These are phyloP conservation scores for Canavalia ensiformis DNA, from an alignment of 306 rosid species.

Conservation along the genomic window DNA sequence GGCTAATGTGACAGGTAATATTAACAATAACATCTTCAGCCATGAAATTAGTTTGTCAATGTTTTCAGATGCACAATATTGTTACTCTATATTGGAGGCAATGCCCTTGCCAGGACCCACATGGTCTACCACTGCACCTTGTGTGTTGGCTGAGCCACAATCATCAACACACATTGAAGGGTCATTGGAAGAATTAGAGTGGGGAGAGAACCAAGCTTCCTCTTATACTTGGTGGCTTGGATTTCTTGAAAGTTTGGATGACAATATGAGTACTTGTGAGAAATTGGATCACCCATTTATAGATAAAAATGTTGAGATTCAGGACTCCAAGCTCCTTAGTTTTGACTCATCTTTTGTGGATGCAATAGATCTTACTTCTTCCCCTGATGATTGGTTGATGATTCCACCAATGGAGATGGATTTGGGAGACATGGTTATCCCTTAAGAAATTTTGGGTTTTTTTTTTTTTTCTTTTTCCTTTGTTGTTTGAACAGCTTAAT, in stretches of 20 bases:
- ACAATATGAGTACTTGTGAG: background rate
- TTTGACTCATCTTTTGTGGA: slow-evolving; percentile 45
- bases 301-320: slow-evolving; percentile 6
- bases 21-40: background rate
- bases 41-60: slow-evolving; percentile 30
- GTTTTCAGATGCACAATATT: slow-evolving; percentile 45
- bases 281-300: slow-evolving; percentile 38
- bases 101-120: slow-evolving; percentile 66
- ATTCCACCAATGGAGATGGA: slow-evolving; percentile 49
- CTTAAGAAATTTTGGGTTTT: background rate
- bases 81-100: slow-evolving; percentile 59
- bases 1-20: slow-evolving; percentile 13
- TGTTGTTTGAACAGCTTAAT: slow-evolving; percentile 9
- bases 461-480: too few relatives aligned
- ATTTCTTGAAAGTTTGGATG: slow-evolving; percentile 61
- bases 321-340: background rate
- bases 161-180: slow-evolving; percentile 39
- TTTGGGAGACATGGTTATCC: slow-evolving; percentile 29
- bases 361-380: slow-evolving; percentile 35
- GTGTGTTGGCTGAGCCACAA: slow-evolving; percentile 48
- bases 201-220: slow-evolving; percentile 60
- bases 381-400: slow-evolving; percentile 64
- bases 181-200: slow-evolving; percentile 45
- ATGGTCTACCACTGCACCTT: slow-evolving; percentile 73
- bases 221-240: slow-evolving; percentile 63